Base-by-base conservation (phyloP, 2,329 filamentous ascomycete species). In the Biscogniauxia sp. region DNA sequence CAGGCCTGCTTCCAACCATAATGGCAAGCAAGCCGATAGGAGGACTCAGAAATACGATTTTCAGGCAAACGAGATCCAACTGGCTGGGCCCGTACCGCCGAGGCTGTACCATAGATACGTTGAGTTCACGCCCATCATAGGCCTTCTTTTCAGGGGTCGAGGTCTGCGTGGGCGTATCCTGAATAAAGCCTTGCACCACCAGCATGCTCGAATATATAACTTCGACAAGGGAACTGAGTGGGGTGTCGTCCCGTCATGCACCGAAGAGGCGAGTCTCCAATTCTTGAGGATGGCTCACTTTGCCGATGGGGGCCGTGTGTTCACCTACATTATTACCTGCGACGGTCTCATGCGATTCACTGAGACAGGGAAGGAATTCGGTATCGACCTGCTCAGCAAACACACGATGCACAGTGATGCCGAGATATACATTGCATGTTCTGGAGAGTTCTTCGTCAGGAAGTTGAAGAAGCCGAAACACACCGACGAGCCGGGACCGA, bases 401-500 rank as follows among this genome's bases (percentile, higher is more conserved):
- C 94, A 98, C 75, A 96, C 92, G 50, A 97, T 98, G 92, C 94
- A 98, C 78, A 94, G 91, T 66, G 89, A 97, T 74, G 93, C 97
- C 1, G 90, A 88, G 41, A 90, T 91, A 1, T 97, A 97, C 74
- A 92, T 97, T 65, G 94, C 93, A 20, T 97, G 88, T 73, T 92
- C 91, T 0, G 94, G 94, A 51, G 94, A 98, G 72, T 98, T 98
- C 75, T 95, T 97, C 74, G 84, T 98, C 64, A 86, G 92, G 15
- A 84, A 90, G 2, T 80, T 91, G 25, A 75, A 82, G 56, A 79
- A 80, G 15, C 79, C 82, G 0, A 75, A 80, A 26, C 73, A 75
- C 7, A 74, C 75, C 1, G 76, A 79, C 8, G 77, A 80, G 17
- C 73, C 76, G 0, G 68, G 83, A 15, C 79, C 80, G 0, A 61